These are phyloP conservation scores for Podaxis sp. DNA, from an alignment of 768 basidiomycete genomes.

Conservation along the genomic window DNA sequence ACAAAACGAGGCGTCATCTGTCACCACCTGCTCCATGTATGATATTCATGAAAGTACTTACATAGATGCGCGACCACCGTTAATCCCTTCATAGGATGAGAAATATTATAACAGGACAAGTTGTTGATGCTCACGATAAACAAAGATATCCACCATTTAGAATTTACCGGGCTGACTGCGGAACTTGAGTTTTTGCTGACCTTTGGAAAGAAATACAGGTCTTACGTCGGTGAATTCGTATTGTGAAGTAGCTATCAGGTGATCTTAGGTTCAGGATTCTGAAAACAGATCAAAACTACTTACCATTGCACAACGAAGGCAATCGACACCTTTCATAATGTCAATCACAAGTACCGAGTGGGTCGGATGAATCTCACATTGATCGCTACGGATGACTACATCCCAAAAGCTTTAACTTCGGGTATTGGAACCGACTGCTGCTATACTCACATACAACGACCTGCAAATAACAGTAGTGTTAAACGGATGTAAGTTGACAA, in stretches of 20 bases:
- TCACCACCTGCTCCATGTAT: neutral
- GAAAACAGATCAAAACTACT: conserved; percentile 11
- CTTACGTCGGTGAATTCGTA: conserved; percentile 37
- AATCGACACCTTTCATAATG: conserved; percentile 31
- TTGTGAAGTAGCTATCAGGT: conserved; percentile 35
- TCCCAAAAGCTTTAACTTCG: neutral
- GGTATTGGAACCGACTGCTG: neutral
- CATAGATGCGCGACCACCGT: conserved; percentile 40
- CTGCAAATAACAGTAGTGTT: conserved; percentile 16
- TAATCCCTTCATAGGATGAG: conserved; percentile 19
- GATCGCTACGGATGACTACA: conserved; percentile 33
- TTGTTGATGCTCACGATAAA: conserved; percentile 21
- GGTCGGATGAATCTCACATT: conserved; percentile 27
- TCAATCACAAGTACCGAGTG: neutral
- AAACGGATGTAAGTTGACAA: neutral
- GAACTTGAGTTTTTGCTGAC: neutral
- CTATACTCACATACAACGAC: conserved; percentile 34
- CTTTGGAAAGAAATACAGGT: neutral
- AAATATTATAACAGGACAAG: neutral
- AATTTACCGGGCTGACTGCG: neutral
- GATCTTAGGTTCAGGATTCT: neutral
- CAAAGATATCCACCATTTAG: conserved; percentile 35
- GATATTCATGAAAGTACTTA: conserved; percentile 21
- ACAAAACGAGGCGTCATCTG: neutral
- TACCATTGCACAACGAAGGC: conserved; percentile 43